Base-by-base conservation (phyloP, 257 asterid species). In the Sherardia arvensis region DNA sequence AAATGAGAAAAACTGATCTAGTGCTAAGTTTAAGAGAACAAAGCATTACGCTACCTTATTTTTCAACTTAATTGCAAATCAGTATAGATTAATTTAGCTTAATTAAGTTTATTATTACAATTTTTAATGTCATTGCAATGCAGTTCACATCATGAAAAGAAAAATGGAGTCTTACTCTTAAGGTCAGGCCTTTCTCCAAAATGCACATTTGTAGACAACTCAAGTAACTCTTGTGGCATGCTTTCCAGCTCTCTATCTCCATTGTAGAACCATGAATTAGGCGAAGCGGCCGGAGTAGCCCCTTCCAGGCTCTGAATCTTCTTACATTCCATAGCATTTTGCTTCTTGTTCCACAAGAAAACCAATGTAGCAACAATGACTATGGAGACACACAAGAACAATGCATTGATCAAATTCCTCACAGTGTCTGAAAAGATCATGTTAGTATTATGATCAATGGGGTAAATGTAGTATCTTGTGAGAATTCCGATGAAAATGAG, bases 151-250 rank as follows among this genome's bases (percentile, higher is more conserved):
- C 48, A 14, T 4, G 1, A 10, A 32, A 1, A 32, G 43, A 34
- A 34, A 34, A 34, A 36, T 2, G 47, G 18, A 38, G 18, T 38
- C 95, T 80, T 79, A 90, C 97, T 77, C 64, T 83, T 85, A 34
- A 91, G 83, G 67, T 84, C 90, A 1, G 97, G 96, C 72, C 95
- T 79, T 81, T 84, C 84, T 4, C 94, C 95, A 54, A 73, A 87
- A 62, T 87, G 93, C 79, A 91, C 81, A 58, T 77, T 87, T 38
- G 87, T 76, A 17, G 78, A 74, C n/a, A 84, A 75, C 3, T 66
- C 54, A 21, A 90, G 48, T 7, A 89, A 73, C 11, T 84, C 72
- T 12, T 76, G 80, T 18, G 93, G 95, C 23, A 84, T 76, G 73
- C 97, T 87, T 69, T 91, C 97, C 61, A 91, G 15, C 69, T 87